phyloP scores from a whole-genome alignment of 2,329 filamentous ascomycete genomes.

The Colletotrichum tanaceti region DNA sequence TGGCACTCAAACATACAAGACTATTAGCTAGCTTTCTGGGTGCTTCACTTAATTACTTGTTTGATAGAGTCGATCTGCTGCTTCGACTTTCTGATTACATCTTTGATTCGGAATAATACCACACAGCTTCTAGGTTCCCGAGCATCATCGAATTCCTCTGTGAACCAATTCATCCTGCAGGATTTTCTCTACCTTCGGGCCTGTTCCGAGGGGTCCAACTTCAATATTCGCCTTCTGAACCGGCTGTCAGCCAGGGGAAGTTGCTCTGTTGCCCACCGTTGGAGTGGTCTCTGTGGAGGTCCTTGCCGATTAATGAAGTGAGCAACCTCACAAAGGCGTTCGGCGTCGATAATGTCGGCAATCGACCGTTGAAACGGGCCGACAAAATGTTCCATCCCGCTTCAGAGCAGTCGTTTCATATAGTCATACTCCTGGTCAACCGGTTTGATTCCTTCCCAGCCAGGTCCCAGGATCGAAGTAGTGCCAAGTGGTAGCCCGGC shows the following conservation, averaged over 20 bases:
- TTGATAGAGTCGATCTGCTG: no score
- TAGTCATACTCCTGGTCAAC: background rate
- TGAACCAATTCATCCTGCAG: background rate
- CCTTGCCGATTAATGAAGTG: background rate
- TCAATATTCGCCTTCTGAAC: background rate
- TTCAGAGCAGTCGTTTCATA: background rate
- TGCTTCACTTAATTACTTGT: no score
- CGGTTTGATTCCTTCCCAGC: background rate
- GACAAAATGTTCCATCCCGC: background rate
- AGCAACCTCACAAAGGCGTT: background rate
- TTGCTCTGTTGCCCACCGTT: background rate
- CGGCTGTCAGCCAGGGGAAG: background rate
- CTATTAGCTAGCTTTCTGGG: no score
- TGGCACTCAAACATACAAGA: no score
- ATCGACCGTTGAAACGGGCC: background rate
- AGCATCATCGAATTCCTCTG: background rate
- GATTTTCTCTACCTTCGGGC: background rate
- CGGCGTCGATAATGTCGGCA: background rate
- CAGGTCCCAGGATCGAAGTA: background rate
- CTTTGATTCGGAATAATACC: no score
- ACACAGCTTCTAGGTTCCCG: background rate
- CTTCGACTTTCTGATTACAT: no score
- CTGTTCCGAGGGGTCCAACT: background rate
- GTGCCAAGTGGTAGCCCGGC: background rate
- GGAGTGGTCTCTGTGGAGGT: background rate